Conservation (phyloP, 345 rosid species). For the Pugionium cornutum region DNA sequence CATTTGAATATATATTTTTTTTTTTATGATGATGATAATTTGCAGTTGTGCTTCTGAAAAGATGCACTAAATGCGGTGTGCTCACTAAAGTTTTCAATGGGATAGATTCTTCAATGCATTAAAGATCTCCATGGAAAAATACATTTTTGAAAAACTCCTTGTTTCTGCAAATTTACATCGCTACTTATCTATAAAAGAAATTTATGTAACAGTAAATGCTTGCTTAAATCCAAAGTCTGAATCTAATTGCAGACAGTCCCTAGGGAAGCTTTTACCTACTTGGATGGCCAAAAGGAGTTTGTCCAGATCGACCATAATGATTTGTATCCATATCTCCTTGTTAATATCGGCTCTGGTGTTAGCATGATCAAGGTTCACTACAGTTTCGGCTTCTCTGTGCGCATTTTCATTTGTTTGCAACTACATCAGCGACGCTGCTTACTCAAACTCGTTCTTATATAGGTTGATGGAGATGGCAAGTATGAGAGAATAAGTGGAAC, state of each 20-base stretch:
- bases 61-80: background rate
- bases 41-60: background rate
- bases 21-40: background rate
- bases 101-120: background rate
- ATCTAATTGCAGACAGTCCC: conserved; percentile 59
- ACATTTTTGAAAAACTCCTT: background rate
- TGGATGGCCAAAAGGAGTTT: conserved; percentile 66
- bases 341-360: conserved; percentile 91
- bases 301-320: conserved; percentile 72
- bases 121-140: background rate
- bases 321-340: conserved; percentile 84
- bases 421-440: background rate
- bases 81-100: background rate
- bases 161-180: background rate
- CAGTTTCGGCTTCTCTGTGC: conserved; percentile 15
- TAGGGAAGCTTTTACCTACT: conserved; percentile 77
- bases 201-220: background rate
- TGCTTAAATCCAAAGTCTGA: conserved; percentile 17
- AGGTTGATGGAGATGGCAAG: conserved; percentile 85
- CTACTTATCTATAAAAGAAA: background rate
- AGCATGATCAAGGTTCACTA: conserved; percentile 87
- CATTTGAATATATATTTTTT: background rate
- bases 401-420: background rate
- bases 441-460: conserved; percentile 30
- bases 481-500: conserved; percentile 88